These are phyloP conservation scores for Uromyces viciae-fabae DNA, from an alignment of 1,284 basidiomycete species.

Conservation along the genomic window DNA sequence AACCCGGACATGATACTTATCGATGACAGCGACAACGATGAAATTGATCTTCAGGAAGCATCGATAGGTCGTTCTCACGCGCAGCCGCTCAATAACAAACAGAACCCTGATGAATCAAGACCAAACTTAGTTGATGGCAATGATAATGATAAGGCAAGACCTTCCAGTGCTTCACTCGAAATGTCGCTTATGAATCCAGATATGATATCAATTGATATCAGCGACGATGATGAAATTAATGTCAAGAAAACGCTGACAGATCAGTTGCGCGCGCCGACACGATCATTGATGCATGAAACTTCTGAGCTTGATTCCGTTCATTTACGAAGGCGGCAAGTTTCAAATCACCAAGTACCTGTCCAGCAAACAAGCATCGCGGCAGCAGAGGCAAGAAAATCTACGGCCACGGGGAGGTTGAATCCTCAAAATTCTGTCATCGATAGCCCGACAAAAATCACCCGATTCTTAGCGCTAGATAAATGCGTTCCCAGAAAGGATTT, in stretches of 20 bases:
- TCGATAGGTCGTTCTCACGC: not conserved
- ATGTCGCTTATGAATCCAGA: conserved; percentile 43
- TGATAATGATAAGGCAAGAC: conserved; percentile 34
- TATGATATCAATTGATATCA: conserved; percentile 40
- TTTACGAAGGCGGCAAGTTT: too few relatives aligned
- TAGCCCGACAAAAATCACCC: conserved; percentile 59
- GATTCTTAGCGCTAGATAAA: conserved; percentile 89
- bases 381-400: not conserved
- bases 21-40: conserved; percentile 17
- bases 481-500: conserved; percentile 77
- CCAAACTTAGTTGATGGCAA: conserved; percentile 59
- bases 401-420: not conserved
- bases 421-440: conserved; percentile 51
- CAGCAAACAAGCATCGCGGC: conserved; percentile 54
- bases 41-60: not conserved
- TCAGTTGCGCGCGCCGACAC: not conserved
- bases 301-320: not conserved
- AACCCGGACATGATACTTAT: conserved; percentile 48
- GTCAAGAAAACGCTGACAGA: not conserved
- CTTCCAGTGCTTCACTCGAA: not conserved
- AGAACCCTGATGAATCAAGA: not conserved
- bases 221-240: conserved; percentile 20
- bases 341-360: not conserved
- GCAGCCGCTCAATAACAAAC: too few relatives aligned
- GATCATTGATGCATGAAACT: not conserved